Evolutionary conservation across 345 rosid species (phyloP).

Genomic region (Salix udensis): DNA sequence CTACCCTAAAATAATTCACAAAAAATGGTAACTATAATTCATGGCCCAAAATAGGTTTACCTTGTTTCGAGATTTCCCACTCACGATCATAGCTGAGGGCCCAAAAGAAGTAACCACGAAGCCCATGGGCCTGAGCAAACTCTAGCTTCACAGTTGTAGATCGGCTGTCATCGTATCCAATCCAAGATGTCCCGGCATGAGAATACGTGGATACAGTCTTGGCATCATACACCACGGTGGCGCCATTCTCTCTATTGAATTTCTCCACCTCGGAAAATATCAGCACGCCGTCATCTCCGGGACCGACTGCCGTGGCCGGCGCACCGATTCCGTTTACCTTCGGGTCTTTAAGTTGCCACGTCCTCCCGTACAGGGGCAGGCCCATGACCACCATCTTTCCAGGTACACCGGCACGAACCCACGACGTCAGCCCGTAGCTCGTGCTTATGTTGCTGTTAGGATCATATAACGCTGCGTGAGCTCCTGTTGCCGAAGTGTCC

Average conservation of each 20-base stretch:
- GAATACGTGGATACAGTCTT: constrained; percentile 46
- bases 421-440: constrained; percentile 45
- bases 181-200: constrained; percentile 32
- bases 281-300: constrained; percentile 33
- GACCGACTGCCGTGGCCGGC: constrained; percentile 36
- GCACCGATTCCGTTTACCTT: constrained; percentile 47
- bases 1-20: background rate
- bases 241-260: constrained; percentile 33
- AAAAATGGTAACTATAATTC: background rate
- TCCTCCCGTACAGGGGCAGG: constrained; percentile 54
- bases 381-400: constrained; percentile 52
- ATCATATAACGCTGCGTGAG: constrained; percentile 54
- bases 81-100: constrained; percentile 51
- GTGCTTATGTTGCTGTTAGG: constrained; percentile 57
- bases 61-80: constrained; percentile 48
- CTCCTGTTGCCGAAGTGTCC: constrained; percentile 40
- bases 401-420: constrained; percentile 53
- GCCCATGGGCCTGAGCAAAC: constrained; percentile 42
- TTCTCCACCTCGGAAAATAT: constrained; percentile 16
- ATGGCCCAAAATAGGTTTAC: constrained; percentile 11
- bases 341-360: constrained; percentile 53
- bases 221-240: constrained; percentile 35
- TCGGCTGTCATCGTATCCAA: constrained; percentile 46
- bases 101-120: constrained; percentile 80
- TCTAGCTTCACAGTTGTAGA: constrained; percentile 46